Percentiles rank a stretch among this genome's conserved stretches.
Evolutionary conservation across 345 rosid genomes (phyloP).

Genomic region (Adansonia digitata): DNA sequence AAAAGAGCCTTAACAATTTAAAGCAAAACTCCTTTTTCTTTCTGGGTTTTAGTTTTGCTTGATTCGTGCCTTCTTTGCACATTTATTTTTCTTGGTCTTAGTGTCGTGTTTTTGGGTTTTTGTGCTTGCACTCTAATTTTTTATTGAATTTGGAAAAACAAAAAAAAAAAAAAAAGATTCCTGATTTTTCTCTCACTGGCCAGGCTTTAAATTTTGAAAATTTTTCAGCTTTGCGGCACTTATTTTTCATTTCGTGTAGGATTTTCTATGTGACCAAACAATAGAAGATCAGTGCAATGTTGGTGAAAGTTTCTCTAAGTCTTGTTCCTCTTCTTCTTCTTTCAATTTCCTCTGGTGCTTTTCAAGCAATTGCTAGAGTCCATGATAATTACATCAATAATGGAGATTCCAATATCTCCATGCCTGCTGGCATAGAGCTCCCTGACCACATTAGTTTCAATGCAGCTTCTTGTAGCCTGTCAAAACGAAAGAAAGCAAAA

Average conservation of each 20-base stretch:
- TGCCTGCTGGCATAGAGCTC: conserved; percentile 60
- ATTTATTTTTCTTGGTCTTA: too few species aligned
- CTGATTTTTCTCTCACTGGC: neutral
- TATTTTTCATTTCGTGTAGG: conserved; percentile 12
- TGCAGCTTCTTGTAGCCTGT: conserved; percentile 56
- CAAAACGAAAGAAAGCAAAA: conserved; percentile 27
- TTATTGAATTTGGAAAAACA: neutral
- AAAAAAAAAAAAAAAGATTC: neutral
- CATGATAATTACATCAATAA: conserved; percentile 20
- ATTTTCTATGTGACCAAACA: conserved; percentile 18
- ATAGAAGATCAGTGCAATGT: conserved; percentile 39
- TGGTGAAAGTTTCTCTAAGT: conserved; percentile 28
- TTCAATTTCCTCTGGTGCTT: conserved; percentile 30
- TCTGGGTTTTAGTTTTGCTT: neutral
- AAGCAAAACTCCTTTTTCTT: neutral
- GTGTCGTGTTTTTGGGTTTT: too few species aligned
- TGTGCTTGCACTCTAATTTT: neutral
- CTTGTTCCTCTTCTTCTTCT: conserved; percentile 32
- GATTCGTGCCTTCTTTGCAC: too few species aligned
- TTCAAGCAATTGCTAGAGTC: conserved; percentile 28
- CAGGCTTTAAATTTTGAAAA: neutral
- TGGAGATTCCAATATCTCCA: conserved; percentile 35
- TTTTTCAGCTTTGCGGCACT: neutral
- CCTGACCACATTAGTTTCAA: conserved; percentile 64
- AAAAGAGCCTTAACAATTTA: neutral